These are phyloP conservation scores for Canariomyces notabilis DNA, from an alignment of 2,329 filamentous ascomycete genomes.

Conservation along the genomic window DNA sequence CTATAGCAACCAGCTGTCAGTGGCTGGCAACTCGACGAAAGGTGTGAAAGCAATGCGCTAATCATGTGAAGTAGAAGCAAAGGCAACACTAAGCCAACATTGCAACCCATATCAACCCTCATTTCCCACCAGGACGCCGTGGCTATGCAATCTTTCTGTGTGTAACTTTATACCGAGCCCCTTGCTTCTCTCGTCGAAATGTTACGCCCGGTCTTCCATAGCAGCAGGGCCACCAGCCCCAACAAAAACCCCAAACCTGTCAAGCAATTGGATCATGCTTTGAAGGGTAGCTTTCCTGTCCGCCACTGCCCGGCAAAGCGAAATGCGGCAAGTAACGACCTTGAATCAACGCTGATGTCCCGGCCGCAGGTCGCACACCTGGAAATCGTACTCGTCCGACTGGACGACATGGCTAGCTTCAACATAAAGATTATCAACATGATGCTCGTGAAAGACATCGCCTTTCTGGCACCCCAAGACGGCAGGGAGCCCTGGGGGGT, in stretches of 20 bases:
- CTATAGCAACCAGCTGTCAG: too few relatives aligned
- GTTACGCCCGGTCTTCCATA: too few relatives aligned
- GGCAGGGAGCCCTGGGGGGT: conserved; percentile 84
- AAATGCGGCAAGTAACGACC: too few relatives aligned
- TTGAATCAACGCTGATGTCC: conserved; percentile 9
- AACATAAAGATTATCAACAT: conserved; percentile 67
- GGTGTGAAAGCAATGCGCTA: conserved; percentile 27
- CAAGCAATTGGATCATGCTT: too few relatives aligned
- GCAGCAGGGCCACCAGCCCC: neutral
- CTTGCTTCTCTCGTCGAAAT: too few relatives aligned
- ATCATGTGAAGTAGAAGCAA: neutral
- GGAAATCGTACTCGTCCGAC: conserved; percentile 58
- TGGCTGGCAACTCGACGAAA: too few relatives aligned
- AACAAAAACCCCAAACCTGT: neutral
- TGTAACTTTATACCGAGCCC: neutral
- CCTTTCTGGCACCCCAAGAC: conserved; percentile 73
- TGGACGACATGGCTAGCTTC: conserved; percentile 72
- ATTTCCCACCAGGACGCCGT: conserved; percentile 4
- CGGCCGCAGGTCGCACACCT: conserved; percentile 48
- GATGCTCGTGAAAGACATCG: conserved; percentile 77
- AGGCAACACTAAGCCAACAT: neutral
- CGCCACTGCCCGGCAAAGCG: too few relatives aligned
- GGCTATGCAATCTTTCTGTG: conserved; percentile 7
- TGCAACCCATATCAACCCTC: too few relatives aligned
- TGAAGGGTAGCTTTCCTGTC: too few relatives aligned